Evolutionary conservation across 257 asterid species (phyloP).

Genomic region (Ophiorrhiza pumila): DNA sequence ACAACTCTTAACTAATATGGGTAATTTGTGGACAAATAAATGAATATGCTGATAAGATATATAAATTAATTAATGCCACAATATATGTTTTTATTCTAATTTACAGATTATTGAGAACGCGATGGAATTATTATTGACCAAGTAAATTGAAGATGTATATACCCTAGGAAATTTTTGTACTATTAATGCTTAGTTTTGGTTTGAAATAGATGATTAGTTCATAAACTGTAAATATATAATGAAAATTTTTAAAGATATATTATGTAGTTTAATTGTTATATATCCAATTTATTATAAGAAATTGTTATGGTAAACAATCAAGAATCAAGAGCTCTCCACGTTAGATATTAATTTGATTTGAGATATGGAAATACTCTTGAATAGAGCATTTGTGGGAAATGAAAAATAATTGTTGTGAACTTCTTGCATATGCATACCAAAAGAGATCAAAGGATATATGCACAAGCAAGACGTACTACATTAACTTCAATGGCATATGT

Average conservation of each 20-base stretch:
- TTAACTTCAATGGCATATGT: neutral
- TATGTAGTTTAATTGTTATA: too few relatives aligned
- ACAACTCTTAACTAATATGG: neutral
- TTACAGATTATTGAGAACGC: neutral
- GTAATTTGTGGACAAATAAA: neutral
- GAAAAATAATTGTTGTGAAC: slow-evolving; percentile 2
- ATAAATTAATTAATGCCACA: too few relatives aligned
- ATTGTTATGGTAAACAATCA: too few relatives aligned
- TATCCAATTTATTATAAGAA: too few relatives aligned
- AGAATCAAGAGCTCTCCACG: neutral
- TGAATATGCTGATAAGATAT: too few relatives aligned
- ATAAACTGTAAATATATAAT: too few relatives aligned
- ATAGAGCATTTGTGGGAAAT: neutral
- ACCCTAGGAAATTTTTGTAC: too few relatives aligned
- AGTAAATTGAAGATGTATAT: neutral
- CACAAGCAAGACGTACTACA: slow-evolving; percentile 1
- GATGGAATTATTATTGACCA: too few relatives aligned
- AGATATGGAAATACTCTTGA: neutral
- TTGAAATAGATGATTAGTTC: too few relatives aligned
- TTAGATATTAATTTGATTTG: slow-evolving; percentile 5
- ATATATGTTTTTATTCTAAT: neutral
- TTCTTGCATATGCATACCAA: neutral
- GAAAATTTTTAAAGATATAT: too few relatives aligned
- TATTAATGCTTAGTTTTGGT: too few relatives aligned
- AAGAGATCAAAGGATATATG: neutral